Evolutionary conservation across 176 grass and related monocot species (phyloP).

Genomic region (Lolium rigidum): DNA sequence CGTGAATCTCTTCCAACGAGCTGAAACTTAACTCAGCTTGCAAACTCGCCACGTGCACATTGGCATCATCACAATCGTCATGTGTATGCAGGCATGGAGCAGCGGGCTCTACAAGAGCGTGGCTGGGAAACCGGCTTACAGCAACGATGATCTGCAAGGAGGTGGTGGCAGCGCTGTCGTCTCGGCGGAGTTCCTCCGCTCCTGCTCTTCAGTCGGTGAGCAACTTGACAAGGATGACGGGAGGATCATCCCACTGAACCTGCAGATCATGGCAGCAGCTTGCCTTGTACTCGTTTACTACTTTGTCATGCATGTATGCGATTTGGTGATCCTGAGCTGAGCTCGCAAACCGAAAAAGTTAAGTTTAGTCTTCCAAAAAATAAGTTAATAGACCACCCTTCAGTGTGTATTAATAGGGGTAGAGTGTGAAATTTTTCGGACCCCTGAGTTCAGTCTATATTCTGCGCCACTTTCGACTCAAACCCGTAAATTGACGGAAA

Average conservation of each 20-base stretch:
- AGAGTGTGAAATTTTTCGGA: too few species aligned
- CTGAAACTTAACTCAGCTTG: background rate
- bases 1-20: background rate
- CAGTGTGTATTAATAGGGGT: too few species aligned
- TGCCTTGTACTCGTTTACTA: constrained; percentile 51
- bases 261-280: constrained; percentile 57
- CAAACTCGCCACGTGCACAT: background rate
- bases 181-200: constrained; percentile 47
- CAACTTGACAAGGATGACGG: background rate
- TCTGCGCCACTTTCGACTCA: too few species aligned
- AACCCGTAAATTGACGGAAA: too few species aligned
- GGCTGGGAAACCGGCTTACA: constrained; percentile 55
- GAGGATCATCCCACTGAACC: constrained; percentile 48
- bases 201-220: background rate
- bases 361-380: too few species aligned
- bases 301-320: constrained; percentile 27
- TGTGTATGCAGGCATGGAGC: constrained; percentile 47
- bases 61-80: background rate
- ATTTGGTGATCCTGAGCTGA: too few species aligned
- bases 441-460: too few species aligned
- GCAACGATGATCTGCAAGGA: constrained; percentile 9
- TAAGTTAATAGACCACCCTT: too few species aligned
- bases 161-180: constrained; percentile 9
- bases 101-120: constrained; percentile 56
- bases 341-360: too few species aligned